phyloP scores from a whole-genome alignment of 768 basidiomycete species.

The Amanita muscaria region DNA sequence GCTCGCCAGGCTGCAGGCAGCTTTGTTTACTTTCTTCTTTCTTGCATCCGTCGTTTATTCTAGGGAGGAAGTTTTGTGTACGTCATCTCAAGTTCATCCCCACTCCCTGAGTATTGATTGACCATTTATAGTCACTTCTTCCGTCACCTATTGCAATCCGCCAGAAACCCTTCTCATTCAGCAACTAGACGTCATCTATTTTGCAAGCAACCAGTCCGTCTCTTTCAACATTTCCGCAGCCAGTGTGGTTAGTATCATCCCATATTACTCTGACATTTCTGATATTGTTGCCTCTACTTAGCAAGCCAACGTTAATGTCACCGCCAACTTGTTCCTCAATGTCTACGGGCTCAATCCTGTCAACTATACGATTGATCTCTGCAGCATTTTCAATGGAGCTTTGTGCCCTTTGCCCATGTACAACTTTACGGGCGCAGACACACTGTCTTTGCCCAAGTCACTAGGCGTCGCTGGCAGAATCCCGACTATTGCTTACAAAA shows the following conservation, averaged over 20 bases:
- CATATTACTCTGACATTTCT: constrained; percentile 1
- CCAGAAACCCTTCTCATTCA: constrained; percentile 74
- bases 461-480: constrained; percentile 47
- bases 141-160: constrained; percentile 79
- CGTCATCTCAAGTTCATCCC: constrained; percentile 30
- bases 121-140: constrained; percentile 59
- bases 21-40: constrained; percentile 30
- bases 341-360: constrained; percentile 82
- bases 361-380: constrained; percentile 84
- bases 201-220: constrained; percentile 61
- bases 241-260: constrained; percentile 57
- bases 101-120: constrained; percentile 9
- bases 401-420: constrained; percentile 78
- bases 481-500: constrained; percentile 74
- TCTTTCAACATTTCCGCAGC: constrained; percentile 82
- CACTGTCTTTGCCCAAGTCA: constrained; percentile 53
- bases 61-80: constrained; percentile 52
- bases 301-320: constrained; percentile 72
- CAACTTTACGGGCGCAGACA: constrained; percentile 81
- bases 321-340: constrained; percentile 73
- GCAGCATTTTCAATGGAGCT: constrained; percentile 64
- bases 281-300: constrained; percentile 19
- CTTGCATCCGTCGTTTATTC: constrained; percentile 31
- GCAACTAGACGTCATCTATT: constrained; percentile 67
- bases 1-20: constrained; percentile 73